Percentiles rank a stretch among this genome's conserved stretches.
Evolutionary conservation across 176 grass and related monocot species (phyloP).

Genomic region (Bonia amplexicaulis): DNA sequence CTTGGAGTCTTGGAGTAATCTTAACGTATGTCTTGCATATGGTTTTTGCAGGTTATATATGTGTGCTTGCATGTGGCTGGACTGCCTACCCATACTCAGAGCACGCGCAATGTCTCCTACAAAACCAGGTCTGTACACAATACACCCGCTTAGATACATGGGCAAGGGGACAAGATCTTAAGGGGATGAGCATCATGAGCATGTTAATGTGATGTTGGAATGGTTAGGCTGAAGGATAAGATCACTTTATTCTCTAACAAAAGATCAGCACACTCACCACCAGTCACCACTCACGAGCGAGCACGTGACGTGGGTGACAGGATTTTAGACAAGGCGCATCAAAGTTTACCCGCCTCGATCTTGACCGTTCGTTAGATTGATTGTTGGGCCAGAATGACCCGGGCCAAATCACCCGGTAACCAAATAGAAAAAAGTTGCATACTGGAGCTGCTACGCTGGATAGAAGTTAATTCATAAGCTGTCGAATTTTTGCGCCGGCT

Average conservation of each 20-base stretch:
- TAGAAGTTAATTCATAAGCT: conserved; percentile 5
- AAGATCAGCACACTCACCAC: background rate
- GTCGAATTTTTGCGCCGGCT: conserved; percentile 15
- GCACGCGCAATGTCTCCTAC: background rate
- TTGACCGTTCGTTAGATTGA: background rate
- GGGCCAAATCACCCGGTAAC: background rate
- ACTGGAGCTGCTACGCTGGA: conserved; percentile 6
- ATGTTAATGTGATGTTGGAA: conserved; percentile 21
- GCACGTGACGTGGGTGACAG: conserved; percentile 14
- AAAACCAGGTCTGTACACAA: conserved; percentile 27
- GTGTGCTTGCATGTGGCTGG: conserved; percentile 3
- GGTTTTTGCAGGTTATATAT: conserved; percentile 29
- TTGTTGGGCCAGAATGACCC: background rate
- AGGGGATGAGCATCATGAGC: conserved; percentile 18
- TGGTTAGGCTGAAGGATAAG: conserved; percentile 29
- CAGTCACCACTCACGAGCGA: conserved; percentile 1
- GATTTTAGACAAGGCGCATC: conserved; percentile 7
- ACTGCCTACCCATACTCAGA: conserved; percentile 7
- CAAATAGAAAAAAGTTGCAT: background rate
- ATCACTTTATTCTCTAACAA: conserved; percentile 13
- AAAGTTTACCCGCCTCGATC: conserved; percentile 6
- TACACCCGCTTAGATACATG: background rate
- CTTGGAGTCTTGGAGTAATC: background rate
- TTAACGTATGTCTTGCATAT: conserved; percentile 23
- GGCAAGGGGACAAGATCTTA: conserved; percentile 21